A percentile compares a stretch with the other conserved stretches of the same genome.
Evolutionary conservation across 2,329 filamentous ascomycete species (phyloP).

Genomic region (Colletotrichum sp.): DNA sequence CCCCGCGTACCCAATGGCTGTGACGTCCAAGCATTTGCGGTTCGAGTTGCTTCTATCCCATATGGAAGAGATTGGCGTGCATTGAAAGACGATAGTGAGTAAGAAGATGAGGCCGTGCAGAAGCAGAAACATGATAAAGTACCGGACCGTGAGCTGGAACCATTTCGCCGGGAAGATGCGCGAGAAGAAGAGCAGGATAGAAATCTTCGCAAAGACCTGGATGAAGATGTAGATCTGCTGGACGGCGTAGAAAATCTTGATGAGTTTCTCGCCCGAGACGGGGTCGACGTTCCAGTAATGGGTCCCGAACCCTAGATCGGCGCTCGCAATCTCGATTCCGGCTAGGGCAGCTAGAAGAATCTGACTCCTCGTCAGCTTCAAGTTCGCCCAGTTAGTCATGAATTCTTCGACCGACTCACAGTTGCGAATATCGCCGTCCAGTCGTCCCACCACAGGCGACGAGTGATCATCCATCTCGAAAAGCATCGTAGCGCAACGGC

Average conservation of each 20-base stretch:
- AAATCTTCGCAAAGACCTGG: constrained; percentile 28
- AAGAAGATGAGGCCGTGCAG: constrained; percentile 24
- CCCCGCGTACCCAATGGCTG: constrained; percentile 69
- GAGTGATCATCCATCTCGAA: constrained; percentile 18
- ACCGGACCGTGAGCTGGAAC: constrained; percentile 20
- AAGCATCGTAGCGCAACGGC: constrained; percentile 22
- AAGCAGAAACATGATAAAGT: constrained; percentile 19
- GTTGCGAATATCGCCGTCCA: constrained; percentile 15
- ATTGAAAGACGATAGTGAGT: constrained; percentile 24
- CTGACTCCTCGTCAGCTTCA: neutral
- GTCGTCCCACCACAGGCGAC: constrained; percentile 24
- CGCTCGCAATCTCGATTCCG: constrained; percentile 24
- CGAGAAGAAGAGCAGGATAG: constrained; percentile 28
- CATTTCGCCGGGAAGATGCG: constrained; percentile 24
- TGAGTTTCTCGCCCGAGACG: constrained; percentile 2
- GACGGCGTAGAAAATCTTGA: constrained; percentile 22
- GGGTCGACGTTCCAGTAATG: constrained; percentile 28
- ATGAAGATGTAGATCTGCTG: constrained; percentile 28
- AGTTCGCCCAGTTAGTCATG: too few species aligned
- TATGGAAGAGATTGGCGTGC: constrained; percentile 16
- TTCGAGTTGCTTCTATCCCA: constrained; percentile 21
- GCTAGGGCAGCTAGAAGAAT: constrained; percentile 19
- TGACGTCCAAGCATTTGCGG: constrained; percentile 60
- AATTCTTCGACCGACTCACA: neutral
- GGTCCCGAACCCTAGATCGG: constrained; percentile 24